Conservation (phyloP, 495 filamentous ascomycete genomes). For the Penicillium daleae region DNA sequence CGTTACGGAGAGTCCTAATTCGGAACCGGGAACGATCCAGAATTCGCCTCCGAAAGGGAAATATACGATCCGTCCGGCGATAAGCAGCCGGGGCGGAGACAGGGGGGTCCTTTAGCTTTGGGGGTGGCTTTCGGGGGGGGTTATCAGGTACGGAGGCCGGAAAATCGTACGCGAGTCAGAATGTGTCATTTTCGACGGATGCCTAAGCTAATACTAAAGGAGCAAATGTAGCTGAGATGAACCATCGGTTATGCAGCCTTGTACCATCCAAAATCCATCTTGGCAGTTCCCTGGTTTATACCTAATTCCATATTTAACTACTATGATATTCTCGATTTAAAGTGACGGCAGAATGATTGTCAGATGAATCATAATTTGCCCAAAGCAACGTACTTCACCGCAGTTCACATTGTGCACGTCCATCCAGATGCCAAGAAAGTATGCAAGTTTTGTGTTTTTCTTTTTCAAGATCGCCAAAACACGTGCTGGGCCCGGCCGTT, state of each 20-base stretch:
- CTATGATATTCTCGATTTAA: too few species aligned
- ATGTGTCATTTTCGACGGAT: not conserved
- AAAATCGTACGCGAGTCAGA: not conserved
- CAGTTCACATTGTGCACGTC: not conserved
- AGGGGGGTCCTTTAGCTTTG: not conserved
- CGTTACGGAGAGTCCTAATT: not conserved
- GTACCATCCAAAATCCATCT: not conserved
- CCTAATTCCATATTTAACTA: too few species aligned
- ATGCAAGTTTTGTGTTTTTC: not conserved
- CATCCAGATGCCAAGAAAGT: not conserved
- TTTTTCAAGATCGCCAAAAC: not conserved
- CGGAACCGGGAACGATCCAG: conserved; percentile 14
- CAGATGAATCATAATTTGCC: not conserved
- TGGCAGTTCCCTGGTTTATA: too few species aligned
- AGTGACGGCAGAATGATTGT: not conserved
- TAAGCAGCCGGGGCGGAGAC: conserved; percentile 17
- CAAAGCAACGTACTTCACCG: not conserved
- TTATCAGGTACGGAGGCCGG: not conserved
- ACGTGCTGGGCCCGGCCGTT: conserved; percentile 1
- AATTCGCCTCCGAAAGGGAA: conserved; percentile 21
- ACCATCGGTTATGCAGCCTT: not conserved
- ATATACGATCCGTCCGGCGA: conserved; percentile 17
- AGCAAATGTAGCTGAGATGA: not conserved
- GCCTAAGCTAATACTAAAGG: not conserved
- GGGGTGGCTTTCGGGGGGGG: not conserved